These are phyloP conservation scores for Debaryomyces coudertii DNA, from an alignment of 1,139 yeast genomes.

Conservation along the genomic window DNA sequence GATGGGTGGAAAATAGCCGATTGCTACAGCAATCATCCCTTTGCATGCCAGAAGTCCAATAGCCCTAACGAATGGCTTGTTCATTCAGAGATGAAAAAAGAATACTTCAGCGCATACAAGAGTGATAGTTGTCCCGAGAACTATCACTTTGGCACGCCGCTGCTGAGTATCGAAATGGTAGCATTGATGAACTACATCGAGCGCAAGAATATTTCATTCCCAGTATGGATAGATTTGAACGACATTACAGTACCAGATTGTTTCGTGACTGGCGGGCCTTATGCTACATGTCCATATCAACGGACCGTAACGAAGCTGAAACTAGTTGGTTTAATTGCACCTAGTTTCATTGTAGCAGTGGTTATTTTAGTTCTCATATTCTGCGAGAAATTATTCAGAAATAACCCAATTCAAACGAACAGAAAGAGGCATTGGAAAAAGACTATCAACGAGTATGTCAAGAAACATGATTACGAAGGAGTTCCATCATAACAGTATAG, in stretches of 20 bases:
- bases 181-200: constrained; percentile 31
- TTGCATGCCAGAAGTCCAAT: constrained; percentile 56
- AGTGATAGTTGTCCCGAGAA: constrained; percentile 52
- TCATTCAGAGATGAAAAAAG: constrained; percentile 28
- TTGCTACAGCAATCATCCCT: constrained; percentile 58
- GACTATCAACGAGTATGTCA: constrained; percentile 37
- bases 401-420: constrained; percentile 45
- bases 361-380: constrained; percentile 48
- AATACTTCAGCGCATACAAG: constrained; percentile 55
- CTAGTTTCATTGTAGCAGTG: constrained; percentile 62
- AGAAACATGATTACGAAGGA: constrained; percentile 47
- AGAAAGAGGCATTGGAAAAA: constrained; percentile 46
- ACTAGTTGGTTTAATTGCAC: constrained; percentile 66
- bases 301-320: constrained; percentile 54
- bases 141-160: constrained; percentile 60
- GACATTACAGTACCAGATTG: constrained; percentile 74
- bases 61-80: constrained; percentile 54
- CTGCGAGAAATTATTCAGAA: constrained; percentile 36
- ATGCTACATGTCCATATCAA: constrained; percentile 78
- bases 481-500: constrained; percentile 37
- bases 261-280: constrained; percentile 86
- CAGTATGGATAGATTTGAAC: constrained; percentile 83
- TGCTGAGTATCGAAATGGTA: constrained; percentile 41
- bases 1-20: constrained; percentile 63
- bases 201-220: constrained; percentile 23